Evolutionary conservation across 2,329 filamentous ascomycete genomes (phyloP), one percentile per base, ranked within the genome.

Genomic region (Claviceps arundinis): DNA sequence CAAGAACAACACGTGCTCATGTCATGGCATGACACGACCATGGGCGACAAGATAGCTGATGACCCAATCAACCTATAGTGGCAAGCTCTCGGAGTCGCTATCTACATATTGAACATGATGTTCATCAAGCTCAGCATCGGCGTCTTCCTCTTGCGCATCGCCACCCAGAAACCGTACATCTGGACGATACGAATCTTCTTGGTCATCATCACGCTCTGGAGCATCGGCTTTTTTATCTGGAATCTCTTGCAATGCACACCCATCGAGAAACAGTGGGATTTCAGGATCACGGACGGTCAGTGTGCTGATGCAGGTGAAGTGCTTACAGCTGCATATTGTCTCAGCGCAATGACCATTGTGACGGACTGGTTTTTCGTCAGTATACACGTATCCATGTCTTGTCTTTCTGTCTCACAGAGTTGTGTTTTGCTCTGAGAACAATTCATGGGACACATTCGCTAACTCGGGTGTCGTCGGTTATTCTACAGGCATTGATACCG

Each of bases 51-150:
- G 37, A 37, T 40, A 22, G 30, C 53, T 50, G 43, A 55, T 8
- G 17, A 37, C 17, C 9, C 30, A 37, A 26, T 22, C n/a, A 6
- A 37, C 6, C 2, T 37, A 24, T 22, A 76, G 69, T 77, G 70
- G 64, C 75, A 78, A 65, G 72, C 75, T 24, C 57, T 78, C 34
- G 72, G 73, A 11, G 74, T 74, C 1, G 72, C 69, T 6, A 71
- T 70, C 2, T 78, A 78, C 52, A 64, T 78, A 45, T 56, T 71
- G 9, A 69, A 76, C 55, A 79, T 80, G 75, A 72, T 77, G 68
- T 72, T 79, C 54, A 72, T 77, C 62, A 80, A 80, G 62, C 62
- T 78, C 49, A 76, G 76, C 62, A 77, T 79, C 47, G 73, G 70
- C 37, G 64, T 77, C 53, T 77, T 77, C 54, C 68, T 78, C 8